Percentiles rank a stretch among this genome's conserved stretches.
phyloP scores from a whole-genome alignment of 164 flowering plant species.

The Umbellularia californica region DNA sequence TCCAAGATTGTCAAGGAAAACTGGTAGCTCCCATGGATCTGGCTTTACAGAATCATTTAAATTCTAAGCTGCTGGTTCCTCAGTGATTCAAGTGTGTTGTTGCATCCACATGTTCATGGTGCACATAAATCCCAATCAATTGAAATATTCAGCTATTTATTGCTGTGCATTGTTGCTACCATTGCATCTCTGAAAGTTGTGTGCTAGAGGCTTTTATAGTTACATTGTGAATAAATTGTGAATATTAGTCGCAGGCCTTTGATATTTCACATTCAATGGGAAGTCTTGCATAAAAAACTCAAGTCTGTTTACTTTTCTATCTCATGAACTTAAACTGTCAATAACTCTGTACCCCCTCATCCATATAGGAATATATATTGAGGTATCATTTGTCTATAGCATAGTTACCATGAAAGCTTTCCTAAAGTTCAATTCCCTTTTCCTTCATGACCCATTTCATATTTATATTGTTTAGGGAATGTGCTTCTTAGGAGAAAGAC shows the following conservation, averaged over 20 bases:
- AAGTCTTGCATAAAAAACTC: neutral
- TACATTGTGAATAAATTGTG: slow-evolving; percentile 14
- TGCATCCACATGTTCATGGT: slow-evolving; percentile 19
- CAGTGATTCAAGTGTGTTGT: slow-evolving; percentile 14
- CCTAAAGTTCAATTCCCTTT: neutral
- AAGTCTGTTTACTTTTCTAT: neutral
- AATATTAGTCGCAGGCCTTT: neutral
- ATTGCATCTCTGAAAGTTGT: slow-evolving; percentile 9
- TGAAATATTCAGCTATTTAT: slow-evolving; percentile 20
- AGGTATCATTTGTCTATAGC: neutral
- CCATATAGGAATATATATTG: neutral
- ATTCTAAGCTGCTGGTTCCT: neutral
- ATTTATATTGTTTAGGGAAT: neutral
- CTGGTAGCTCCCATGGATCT: slow-evolving; percentile 25
- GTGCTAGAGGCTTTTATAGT: neutral
- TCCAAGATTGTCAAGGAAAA: slow-evolving; percentile 46
- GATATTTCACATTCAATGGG: neutral
- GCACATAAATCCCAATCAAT: slow-evolving; percentile 25
- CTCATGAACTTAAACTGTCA: neutral
- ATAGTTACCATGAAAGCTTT: neutral
- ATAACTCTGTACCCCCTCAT: neutral
- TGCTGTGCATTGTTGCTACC: slow-evolving; percentile 11
- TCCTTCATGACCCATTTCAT: neutral
- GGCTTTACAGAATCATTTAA: neutral
- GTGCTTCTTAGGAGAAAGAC: neutral